These are phyloP conservation scores for Debaryomycetaceae sp. DNA, from an alignment of 1,139 yeast genomes.

Conservation along the genomic window DNA sequence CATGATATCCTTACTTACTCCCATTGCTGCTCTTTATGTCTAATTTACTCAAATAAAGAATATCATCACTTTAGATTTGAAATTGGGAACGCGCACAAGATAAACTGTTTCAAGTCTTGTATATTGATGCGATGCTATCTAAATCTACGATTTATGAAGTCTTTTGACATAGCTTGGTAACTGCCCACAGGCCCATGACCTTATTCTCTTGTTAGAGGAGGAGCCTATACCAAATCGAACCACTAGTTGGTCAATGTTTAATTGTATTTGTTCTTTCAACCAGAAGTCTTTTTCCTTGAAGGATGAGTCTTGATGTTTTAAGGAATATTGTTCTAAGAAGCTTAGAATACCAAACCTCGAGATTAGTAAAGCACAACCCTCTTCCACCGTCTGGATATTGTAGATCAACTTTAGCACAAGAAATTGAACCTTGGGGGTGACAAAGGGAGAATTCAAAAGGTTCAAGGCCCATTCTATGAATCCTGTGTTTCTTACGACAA, in stretches of 20 bases:
- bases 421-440: slow-evolving; percentile 35
- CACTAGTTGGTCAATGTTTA: slow-evolving; percentile 46
- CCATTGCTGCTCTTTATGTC: too few species aligned
- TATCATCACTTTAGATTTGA: too few species aligned
- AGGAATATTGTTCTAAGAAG: slow-evolving; percentile 41
- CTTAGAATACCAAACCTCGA: slow-evolving; percentile 62
- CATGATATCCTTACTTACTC: neutral
- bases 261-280: slow-evolving; percentile 30
- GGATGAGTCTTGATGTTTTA: slow-evolving; percentile 12
- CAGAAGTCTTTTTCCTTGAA: slow-evolving; percentile 8
- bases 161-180: slow-evolving; percentile 42
- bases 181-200: slow-evolving; percentile 61
- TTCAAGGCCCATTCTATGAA: slow-evolving; percentile 68
- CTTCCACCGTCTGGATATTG: slow-evolving; percentile 50
- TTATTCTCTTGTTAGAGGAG: slow-evolving; percentile 48
- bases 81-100: neutral
- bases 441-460: slow-evolving; percentile 48
- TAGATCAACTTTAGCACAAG: slow-evolving; percentile 43
- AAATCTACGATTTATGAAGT: slow-evolving; percentile 15
- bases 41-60: too few species aligned
- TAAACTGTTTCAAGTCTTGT: neutral
- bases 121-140: neutral
- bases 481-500: slow-evolving; percentile 47
- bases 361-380: slow-evolving; percentile 59
- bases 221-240: slow-evolving; percentile 42